A percentile compares a stretch with the other conserved stretches of the same genome.
These are phyloP conservation scores for Aurantiochytrium sp. DNA, from an alignment of 108 stramenopile genomes.

Conservation along the genomic window DNA sequence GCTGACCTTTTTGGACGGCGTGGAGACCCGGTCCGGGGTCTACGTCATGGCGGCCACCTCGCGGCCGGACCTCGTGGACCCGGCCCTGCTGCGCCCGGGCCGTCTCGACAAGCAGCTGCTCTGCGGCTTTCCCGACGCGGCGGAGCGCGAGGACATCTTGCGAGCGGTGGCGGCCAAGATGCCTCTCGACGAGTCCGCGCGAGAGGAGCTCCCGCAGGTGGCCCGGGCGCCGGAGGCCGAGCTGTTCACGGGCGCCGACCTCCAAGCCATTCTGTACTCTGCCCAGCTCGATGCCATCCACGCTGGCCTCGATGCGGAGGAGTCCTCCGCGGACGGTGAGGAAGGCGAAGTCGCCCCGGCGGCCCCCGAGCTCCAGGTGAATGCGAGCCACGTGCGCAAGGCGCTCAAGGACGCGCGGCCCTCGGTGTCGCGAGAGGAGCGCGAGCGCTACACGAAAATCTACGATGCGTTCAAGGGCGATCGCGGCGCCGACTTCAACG, in stretches of 20 bases:
- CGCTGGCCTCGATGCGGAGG: not conserved
- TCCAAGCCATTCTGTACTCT: constrained; percentile 28
- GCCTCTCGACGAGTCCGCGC: constrained; percentile 40
- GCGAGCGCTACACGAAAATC: constrained; percentile 3
- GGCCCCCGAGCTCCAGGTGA: not conserved
- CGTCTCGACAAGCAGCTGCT: constrained; percentile 86
- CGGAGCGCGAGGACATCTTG: constrained; percentile 75
- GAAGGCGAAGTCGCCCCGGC: not conserved
- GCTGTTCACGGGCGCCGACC: constrained; percentile 34
- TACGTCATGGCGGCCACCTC: constrained; percentile 86
- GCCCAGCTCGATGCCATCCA: constrained; percentile 26
- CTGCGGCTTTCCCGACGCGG: constrained; percentile 63
- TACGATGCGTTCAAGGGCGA: constrained; percentile 25
- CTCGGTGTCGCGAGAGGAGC: not conserved
- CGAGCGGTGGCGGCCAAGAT: constrained; percentile 63
- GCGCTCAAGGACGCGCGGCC: constrained; percentile 13
- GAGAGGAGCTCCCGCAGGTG: not conserved
- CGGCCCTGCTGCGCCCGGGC: constrained; percentile 84
- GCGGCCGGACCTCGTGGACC: constrained; percentile 89
- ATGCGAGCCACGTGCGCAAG: not conserved
- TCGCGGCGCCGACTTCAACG: constrained; percentile 16
- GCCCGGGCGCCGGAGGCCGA: not conserved
- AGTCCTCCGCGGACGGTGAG: not conserved
- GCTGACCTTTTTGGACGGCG: constrained; percentile 91
- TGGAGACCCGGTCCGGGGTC: constrained; percentile 68